Evolutionary conservation across 2,329 filamentous ascomycete species (phyloP).

Genomic region (Aureobasidium sp.): DNA sequence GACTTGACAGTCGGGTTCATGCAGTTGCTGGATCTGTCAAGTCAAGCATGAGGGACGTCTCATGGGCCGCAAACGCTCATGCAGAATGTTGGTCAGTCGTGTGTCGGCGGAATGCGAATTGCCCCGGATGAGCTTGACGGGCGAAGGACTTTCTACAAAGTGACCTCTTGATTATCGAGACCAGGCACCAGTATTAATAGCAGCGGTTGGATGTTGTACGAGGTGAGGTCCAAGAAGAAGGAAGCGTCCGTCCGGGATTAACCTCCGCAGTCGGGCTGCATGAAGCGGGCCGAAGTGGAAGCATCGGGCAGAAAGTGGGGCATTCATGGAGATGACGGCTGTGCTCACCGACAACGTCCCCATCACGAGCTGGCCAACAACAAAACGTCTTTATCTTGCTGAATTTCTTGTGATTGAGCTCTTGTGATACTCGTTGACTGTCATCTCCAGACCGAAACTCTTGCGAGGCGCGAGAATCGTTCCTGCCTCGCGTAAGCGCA

Average conservation of each 20-base stretch:
- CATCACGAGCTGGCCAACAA: constrained; percentile 4
- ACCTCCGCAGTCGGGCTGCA: constrained; percentile 13
- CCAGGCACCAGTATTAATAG: background rate
- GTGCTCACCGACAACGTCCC: constrained; percentile 12
- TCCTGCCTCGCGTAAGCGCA: constrained; percentile 3
- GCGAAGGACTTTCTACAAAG: background rate
- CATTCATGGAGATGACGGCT: constrained; percentile 10
- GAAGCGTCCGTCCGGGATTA: background rate
- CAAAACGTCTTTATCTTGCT: constrained; percentile 8
- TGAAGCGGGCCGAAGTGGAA: constrained; percentile 1
- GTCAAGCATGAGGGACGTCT: background rate
- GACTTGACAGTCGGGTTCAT: background rate
- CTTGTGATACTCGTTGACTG: background rate
- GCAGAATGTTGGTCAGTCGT: background rate
- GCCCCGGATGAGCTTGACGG: background rate
- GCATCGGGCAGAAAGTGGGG: constrained; percentile 4
- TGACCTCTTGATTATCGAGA: background rate
- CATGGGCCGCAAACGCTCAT: background rate
- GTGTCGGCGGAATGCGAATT: background rate
- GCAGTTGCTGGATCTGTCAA: background rate
- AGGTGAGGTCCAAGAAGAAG: background rate
- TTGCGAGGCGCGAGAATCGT: background rate
- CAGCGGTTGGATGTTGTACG: background rate
- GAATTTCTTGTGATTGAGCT: background rate
- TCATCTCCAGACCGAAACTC: background rate